Conservation (phyloP, 345 rosid species). For the Hypericum androsaemum region DNA sequence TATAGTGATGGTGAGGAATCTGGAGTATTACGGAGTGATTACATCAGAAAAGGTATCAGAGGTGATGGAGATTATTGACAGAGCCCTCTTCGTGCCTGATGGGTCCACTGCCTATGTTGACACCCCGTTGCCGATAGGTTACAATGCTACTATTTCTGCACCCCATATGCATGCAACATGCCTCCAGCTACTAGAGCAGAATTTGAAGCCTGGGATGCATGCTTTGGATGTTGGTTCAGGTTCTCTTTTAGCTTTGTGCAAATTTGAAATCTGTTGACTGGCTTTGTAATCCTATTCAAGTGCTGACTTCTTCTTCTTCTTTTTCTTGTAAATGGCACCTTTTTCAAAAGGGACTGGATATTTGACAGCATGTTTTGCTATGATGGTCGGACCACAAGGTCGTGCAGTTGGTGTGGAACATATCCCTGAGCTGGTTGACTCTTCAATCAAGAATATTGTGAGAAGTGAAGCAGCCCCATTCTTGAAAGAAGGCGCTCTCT, state of each 20-base stretch:
- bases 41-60: constrained; percentile 56
- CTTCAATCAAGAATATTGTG: constrained; percentile 56
- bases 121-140: constrained; percentile 80
- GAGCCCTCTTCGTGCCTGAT: constrained; percentile 71
- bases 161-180: constrained; percentile 99
- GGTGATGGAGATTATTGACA: constrained; percentile 79
- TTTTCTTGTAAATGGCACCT: background rate
- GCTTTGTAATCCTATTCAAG: background rate
- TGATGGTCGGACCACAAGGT: constrained; percentile 85
- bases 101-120: constrained; percentile 68
- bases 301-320: background rate
- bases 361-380: constrained; percentile 84
- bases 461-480: constrained; percentile 67
- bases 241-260: constrained; percentile 12
- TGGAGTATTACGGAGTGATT: constrained; percentile 56
- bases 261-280: too few species aligned
- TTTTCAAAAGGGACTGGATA: constrained; percentile 70
- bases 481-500: constrained; percentile 62
- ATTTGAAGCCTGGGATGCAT: constrained; percentile 84
- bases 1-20: constrained; percentile 58
- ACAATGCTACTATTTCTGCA: constrained; percentile 94
- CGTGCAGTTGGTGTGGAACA: constrained; percentile 88
- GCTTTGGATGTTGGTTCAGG: constrained; percentile 99
- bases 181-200: constrained; percentile 66
- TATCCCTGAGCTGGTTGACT: constrained; percentile 64